A percentile compares a stretch with the other conserved stretches of the same genome.
Conservation (phyloP, 805 yeast species). For the Pichia nakasei region DNA sequence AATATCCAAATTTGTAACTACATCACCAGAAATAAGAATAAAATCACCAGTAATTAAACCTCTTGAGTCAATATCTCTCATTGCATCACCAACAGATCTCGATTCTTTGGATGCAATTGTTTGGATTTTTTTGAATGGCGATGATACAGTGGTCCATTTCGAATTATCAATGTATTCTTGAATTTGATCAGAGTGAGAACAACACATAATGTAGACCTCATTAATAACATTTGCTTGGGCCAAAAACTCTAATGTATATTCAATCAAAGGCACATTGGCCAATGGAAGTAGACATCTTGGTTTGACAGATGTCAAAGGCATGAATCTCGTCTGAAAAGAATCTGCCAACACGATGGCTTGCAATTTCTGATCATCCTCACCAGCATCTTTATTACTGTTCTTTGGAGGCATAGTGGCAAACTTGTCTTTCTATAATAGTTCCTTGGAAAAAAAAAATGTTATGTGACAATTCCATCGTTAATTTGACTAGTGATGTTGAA, state of each 20-base stretch:
- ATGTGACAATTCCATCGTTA: no score
- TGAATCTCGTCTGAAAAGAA: slow-evolving; percentile 83
- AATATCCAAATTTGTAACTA: slow-evolving; percentile 85
- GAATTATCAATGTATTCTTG: slow-evolving; percentile 69
- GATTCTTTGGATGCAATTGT: slow-evolving; percentile 81
- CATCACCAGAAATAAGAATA: slow-evolving; percentile 85
- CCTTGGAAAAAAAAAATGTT: no score
- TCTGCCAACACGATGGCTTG: slow-evolving; percentile 95
- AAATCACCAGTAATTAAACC: slow-evolving; percentile 89
- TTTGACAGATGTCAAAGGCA: slow-evolving; percentile 77
- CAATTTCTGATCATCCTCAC: slow-evolving; percentile 58
- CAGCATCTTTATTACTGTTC: slow-evolving; percentile 10
- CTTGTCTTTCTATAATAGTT: no score
- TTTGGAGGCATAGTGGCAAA: slow-evolving; percentile 18
- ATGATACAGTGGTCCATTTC: slow-evolving; percentile 57
- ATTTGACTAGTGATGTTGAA: no score
- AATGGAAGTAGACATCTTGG: slow-evolving; percentile 91
- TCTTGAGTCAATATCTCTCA: slow-evolving; percentile 89
- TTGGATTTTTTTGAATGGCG: slow-evolving; percentile 72
- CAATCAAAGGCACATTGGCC: slow-evolving; percentile 89
- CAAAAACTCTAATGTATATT: slow-evolving; percentile 88
- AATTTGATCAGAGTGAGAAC: slow-evolving; percentile 84
- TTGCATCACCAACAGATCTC: slow-evolving; percentile 91
- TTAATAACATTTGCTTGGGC: slow-evolving; percentile 76
- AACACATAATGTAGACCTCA: slow-evolving; percentile 85